Base-by-base conservation (phyloP, 2,329 filamentous ascomycete genomes). In the Botrytis squamosa region DNA sequence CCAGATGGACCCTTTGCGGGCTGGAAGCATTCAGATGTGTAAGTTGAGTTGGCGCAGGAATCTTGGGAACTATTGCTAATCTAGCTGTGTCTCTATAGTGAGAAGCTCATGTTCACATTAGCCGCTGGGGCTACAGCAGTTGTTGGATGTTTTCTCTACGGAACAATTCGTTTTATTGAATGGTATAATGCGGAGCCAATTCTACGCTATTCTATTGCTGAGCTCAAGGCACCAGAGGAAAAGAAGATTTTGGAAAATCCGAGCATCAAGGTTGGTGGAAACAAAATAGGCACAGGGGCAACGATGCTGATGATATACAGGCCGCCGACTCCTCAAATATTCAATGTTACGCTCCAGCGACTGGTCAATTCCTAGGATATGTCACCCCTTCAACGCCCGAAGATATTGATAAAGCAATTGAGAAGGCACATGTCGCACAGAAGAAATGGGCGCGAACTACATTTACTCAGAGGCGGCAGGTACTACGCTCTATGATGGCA, bases 281-380 rank as follows among this genome's bases (percentile, higher is more conserved):
- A 29, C 64, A 60, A 38, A 9, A 60, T 44, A 68, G 72, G 79
- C 67, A 79, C 44, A 1, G 6, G 25, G 25, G 59, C 18, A 59
- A 20, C 10, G 10, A 55, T 10, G 40, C 75, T 77, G 57, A 77
- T 18, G 36, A 20, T 22, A 38, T 65, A n/a, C 49, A 89, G 86
- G 81, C 88, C n/a, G 81, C 88, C 1, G 90, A 89, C 25, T 90
- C 89, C 57, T 87, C 88, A 1, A 88, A 90, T 12, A 91, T 97
- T 75, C 92, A 93, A 83, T 97, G 93, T 84, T 96, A 96, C 82
- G 92, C 92, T 62, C 96, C 96, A 1, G 95, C 95, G 2, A 98
- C 94, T 38, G 96, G 96, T 76, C 88, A 92, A 80, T 88, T 93
- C 74, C 89, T 99, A 40, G 94, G 93, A 71, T 86, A 89, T 77